Percentiles rank a stretch among this genome's conserved stretches.
phyloP scores from a whole-genome alignment of 768 basidiomycete species.

The Macrocybe gigantea region DNA sequence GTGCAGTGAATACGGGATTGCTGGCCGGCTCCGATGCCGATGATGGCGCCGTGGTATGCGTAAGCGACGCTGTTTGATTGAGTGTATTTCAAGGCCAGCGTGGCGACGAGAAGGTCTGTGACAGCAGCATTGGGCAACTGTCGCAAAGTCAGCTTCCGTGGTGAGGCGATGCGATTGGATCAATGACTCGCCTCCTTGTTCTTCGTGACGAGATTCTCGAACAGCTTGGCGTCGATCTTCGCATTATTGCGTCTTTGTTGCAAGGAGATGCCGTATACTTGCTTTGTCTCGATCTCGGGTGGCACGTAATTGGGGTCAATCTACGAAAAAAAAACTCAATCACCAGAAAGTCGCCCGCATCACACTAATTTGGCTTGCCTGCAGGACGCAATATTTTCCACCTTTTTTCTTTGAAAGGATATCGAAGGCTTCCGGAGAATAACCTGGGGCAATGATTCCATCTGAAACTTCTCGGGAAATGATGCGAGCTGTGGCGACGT shows the following conservation, averaged over 20 bases:
- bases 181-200: conserved; percentile 67
- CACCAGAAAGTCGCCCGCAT: background rate
- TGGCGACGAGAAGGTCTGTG: conserved; percentile 94
- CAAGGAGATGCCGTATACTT: conserved; percentile 88
- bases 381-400: conserved; percentile 96
- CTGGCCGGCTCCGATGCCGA: conserved; percentile 96
- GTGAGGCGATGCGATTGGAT: background rate
- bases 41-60: conserved; percentile 84
- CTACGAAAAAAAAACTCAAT: conserved; percentile 31
- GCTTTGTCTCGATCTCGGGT: conserved; percentile 79
- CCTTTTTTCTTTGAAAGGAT: conserved; percentile 93
- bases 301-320: conserved; percentile 86
- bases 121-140: conserved; percentile 74
- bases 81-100: conserved; percentile 95
- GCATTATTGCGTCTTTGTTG: conserved; percentile 89
- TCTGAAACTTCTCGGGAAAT: conserved; percentile 99
- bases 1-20: conserved; percentile 99
- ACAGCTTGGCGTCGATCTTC: conserved; percentile 76
- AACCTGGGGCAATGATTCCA: conserved; percentile 96
- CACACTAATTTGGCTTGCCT: conserved; percentile 44
- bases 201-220: conserved; percentile 83
- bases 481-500: conserved; percentile 90
- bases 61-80: conserved; percentile 99
- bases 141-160: conserved; percentile 1
- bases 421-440: conserved; percentile 81